Evolutionary conservation across 192 early-diverging fungal species (phyloP).

Genomic region (Diversispora epigaea): DNA sequence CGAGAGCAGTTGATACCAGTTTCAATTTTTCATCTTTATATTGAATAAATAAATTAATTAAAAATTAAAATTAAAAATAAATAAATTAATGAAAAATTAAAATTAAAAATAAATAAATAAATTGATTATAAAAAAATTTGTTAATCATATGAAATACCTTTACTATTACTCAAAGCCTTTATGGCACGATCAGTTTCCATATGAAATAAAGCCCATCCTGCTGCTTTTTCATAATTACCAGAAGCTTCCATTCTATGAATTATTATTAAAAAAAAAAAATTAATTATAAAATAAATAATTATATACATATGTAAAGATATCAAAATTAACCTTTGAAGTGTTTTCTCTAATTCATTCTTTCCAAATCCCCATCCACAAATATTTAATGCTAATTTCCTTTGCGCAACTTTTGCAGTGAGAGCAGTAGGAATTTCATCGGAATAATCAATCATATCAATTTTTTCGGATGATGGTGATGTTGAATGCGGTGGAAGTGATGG

Average conservation of each 20-base stretch:
- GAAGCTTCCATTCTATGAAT: slow-evolving; percentile 60
- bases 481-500: background rate
- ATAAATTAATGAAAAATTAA: background rate
- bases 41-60: slow-evolving; percentile 5
- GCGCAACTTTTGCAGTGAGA: slow-evolving; percentile 46
- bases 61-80: background rate
- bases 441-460: slow-evolving; percentile 30
- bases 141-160: slow-evolving; percentile 33
- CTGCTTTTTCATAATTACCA: slow-evolving; percentile 79
- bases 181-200: slow-evolving; percentile 73
- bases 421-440: slow-evolving; percentile 47
- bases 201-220: slow-evolving; percentile 86
- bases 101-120: too few relatives aligned
- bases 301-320: background rate
- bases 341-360: slow-evolving; percentile 47
- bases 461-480: slow-evolving; percentile 33
- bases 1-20: slow-evolving; percentile 77
- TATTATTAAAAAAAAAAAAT: background rate
- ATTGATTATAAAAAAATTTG: too few relatives aligned
- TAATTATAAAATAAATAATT: background rate
- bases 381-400: slow-evolving; percentile 48
- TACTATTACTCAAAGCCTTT: slow-evolving; percentile 55
- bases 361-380: slow-evolving; percentile 54
- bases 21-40: slow-evolving; percentile 67
- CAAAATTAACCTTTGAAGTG: slow-evolving; percentile 41